A percentile compares a stretch with the other conserved stretches of the same genome.
These are phyloP conservation scores for Metschnikowia gelsemii DNA, from an alignment of 805 yeast species.

Conservation along the genomic window DNA sequence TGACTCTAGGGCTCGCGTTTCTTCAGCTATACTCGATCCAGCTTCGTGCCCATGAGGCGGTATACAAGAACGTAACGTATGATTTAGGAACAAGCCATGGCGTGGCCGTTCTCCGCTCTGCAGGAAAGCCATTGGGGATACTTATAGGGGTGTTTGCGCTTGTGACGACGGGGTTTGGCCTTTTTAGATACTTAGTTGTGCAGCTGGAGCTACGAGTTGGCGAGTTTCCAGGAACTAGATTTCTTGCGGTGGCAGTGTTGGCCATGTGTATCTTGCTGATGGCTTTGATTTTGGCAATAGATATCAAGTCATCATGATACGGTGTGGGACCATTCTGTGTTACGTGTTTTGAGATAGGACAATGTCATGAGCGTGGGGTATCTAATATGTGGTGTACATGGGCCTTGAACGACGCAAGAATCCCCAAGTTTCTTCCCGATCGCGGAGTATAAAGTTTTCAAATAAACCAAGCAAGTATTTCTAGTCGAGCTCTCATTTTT, in stretches of 20 bases:
- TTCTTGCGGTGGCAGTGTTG: slow-evolving; percentile 10
- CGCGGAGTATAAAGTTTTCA: no score
- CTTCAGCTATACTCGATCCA: slow-evolving; percentile 54
- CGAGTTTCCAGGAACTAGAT: slow-evolving; percentile 17
- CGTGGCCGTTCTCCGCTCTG: neutral
- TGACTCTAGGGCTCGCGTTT: slow-evolving; percentile 60
- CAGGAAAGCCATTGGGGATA: slow-evolving; percentile 17
- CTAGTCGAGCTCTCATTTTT: no score
- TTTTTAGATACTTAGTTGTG: slow-evolving; percentile 13
- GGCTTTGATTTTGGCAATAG: slow-evolving; percentile 15
- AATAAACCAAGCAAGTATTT: no score
- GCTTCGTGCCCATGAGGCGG: slow-evolving; percentile 16
- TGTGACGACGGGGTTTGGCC: slow-evolving; percentile 8
- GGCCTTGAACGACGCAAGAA: no score
- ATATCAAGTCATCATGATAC: slow-evolving; percentile 7
- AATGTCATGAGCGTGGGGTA: no score
- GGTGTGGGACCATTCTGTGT: no score
- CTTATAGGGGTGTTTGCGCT: slow-evolving; percentile 13
- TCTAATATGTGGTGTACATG: no score
- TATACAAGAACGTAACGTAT: slow-evolving; percentile 1
- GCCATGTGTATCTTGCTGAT: slow-evolving; percentile 9
- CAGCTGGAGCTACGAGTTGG: slow-evolving; percentile 12
- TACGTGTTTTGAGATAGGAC: no score
- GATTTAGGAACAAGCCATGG: neutral
- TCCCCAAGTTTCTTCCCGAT: no score